Evolutionary conservation across 441 rosid species (phyloP), one percentile per base, ranked within the genome.

Genomic region (Erodium texanum): DNA sequence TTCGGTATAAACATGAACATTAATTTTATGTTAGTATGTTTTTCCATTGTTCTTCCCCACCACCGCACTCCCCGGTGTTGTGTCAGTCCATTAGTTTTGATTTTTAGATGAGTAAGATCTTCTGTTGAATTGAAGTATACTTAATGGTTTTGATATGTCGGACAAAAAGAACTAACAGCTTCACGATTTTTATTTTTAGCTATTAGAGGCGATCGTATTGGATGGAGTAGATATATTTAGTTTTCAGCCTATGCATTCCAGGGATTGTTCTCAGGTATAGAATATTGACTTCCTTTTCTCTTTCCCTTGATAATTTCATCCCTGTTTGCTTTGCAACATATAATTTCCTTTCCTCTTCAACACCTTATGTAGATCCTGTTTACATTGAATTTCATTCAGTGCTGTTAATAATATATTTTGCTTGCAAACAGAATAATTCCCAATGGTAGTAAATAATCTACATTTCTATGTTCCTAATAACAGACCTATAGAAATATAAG

Each of bases 1-100:
- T 80, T 74, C 24, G 84, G 92, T 89, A 81, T 70, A 38, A 19
- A 16, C 59, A 66, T 63, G 59, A 48, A 18, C 27, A 19, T 48
- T 3, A 45, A 45, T 15, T 48, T 14, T 14, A n/a, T 48, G 16
- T 48, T 48, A 48, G 56, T 48, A 7, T 48, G 56, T 12, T 48
- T 48, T 48, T 52, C 8, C 20, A 52, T 52, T 6, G 22, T 52
- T 18, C 59, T 41, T 12, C 48, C 12, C 48, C 48, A 41, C 59
- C 59, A 18, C 23, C 24, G 6, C 58, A 1, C 11, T 7, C 23
- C 16, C 56, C 3, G 10, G n/a, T 19, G 8, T 18, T 54, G 11
- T 10, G 7, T 16, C 12, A 19, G 18, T 4, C 29, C 29, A 54
- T 54, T 7, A 16, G n/a, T 19, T 16, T 54, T 52, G 8, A 23